A percentile compares a stretch with the other conserved stretches of the same genome.
These are phyloP conservation scores for Saussurea involucrata DNA, from an alignment of 129 eudicot species.

Conservation along the genomic window DNA sequence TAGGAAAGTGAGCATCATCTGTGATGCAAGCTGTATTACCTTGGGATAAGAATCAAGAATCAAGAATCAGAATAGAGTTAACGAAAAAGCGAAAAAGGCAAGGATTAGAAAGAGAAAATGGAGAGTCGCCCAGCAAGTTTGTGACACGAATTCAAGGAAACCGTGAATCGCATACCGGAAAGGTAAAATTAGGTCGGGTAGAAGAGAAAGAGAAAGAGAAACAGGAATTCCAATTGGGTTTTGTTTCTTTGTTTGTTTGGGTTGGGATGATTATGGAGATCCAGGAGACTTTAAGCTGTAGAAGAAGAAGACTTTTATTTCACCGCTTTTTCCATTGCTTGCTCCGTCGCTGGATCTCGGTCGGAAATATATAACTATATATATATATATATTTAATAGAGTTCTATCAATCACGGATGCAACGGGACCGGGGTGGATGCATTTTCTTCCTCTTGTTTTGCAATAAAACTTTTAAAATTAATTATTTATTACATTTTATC, in stretches of 20 bases:
- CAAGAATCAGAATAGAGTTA: constrained; percentile 5
- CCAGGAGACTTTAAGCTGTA: constrained; percentile 6
- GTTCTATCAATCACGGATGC: no score
- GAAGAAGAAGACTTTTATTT: constrained; percentile 16
- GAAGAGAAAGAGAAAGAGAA: not conserved
- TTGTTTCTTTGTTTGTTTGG: no score
- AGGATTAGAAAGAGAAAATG: constrained; percentile 4
- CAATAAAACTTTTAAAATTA: no score
- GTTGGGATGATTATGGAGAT: constrained; percentile 17
- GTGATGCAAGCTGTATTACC: constrained; percentile 22
- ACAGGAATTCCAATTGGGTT: not conserved
- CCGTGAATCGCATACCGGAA: constrained; percentile 33
- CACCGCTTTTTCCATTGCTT: constrained; percentile 24
- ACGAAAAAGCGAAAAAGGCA: not conserved
- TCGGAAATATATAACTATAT: no score
- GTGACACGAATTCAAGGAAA: constrained; percentile 20
- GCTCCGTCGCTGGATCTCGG: not conserved
- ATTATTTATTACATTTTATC: no score
- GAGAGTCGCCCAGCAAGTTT: no score
- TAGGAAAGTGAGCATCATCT: not conserved
- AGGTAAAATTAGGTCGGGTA: constrained; percentile 25
- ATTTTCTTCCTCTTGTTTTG: no score
- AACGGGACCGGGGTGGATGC: no score
- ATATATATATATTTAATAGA: no score
- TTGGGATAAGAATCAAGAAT: constrained; percentile 10